Evolutionary conservation across 2,329 filamentous ascomycete species (phyloP), one percentile per base, ranked within the genome.

Genomic region (Sclerotinia borealis): DNA sequence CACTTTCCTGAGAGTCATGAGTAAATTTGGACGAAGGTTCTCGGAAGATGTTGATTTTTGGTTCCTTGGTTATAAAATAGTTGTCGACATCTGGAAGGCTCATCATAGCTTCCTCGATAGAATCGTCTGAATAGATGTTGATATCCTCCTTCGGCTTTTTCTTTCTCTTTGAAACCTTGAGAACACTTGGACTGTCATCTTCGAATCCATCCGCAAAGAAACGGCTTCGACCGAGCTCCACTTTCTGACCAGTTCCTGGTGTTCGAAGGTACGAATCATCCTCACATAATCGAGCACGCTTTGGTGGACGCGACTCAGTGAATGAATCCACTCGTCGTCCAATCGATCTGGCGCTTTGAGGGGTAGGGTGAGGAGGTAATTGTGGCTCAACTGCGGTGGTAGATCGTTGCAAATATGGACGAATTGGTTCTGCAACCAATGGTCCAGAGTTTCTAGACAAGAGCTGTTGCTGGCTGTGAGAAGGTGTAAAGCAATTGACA

Each of bases 401-500:
- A 47, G 69, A 64, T 34, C 67, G 69, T 41, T 68, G 60, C 22
- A 74, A 63, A 54, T 70, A 71, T 49, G 68, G 68, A 55, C 67
- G 69, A 34, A 78, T 79, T 59, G 80, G 77, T 48, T 78, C 80
- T 34, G 83, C 78, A 55, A 79, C 77, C 85, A 85, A 88, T 15
- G 82, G 80, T 27, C 72, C 77, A 56, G 77, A 76, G 71, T 86
- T 81, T 48, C 80, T 77, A 65, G 83, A 77, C 29, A 89, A 75
- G 13, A 87, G 73, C 31, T 79, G 78, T 72, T 85, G 83, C 70
- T 89, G 87, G 68, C 81, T 87, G 25, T 85, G 85, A 10, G 87
- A 88, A 27, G 84, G 85, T 0, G 84, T 86, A 71, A 90, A 85
- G 65, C 78, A 81, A 71, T 90, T 90, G 0, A 85, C 83, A 72